These are phyloP conservation scores for Crithidia sp. DNA, from an alignment of 208 protist species.

Conservation along the genomic window DNA sequence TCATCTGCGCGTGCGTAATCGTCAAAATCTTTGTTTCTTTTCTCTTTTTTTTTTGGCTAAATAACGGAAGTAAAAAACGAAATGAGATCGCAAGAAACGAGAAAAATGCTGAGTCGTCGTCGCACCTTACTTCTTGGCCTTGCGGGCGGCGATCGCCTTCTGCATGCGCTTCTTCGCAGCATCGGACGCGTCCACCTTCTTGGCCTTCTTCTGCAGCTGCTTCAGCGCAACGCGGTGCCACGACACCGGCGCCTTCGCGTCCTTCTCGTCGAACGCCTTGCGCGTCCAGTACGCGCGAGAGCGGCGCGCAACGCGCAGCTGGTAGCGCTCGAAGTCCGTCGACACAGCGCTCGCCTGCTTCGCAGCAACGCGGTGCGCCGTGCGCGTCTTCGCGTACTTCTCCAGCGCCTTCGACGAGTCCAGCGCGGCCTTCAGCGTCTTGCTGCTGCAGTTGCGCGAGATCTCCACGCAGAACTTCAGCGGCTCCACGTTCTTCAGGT, in stretches of 20 bases:
- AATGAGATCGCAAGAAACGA: slow-evolving; percentile 11
- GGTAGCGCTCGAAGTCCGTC: slow-evolving; percentile 93
- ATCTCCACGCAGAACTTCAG: slow-evolving; percentile 74
- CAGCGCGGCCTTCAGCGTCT: slow-evolving; percentile 80
- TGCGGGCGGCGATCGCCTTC: slow-evolving; percentile 84
- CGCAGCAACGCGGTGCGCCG: slow-evolving; percentile 72
- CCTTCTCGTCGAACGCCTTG: slow-evolving; percentile 91
- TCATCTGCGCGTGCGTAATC: too few relatives aligned
- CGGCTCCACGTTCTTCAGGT: slow-evolving; percentile 88
- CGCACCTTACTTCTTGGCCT: slow-evolving; percentile 49
- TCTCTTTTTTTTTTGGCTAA: slow-evolving; percentile 16
- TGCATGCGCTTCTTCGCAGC: slow-evolving; percentile 88
- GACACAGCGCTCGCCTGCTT: slow-evolving; percentile 85
- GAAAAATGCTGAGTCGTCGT: background rate
- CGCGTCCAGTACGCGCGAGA: slow-evolving; percentile 91
- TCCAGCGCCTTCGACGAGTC: slow-evolving; percentile 75
- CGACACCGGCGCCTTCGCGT: slow-evolving; percentile 88
- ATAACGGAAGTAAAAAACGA: slow-evolving; percentile 11
- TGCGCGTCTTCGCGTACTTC: slow-evolving; percentile 88
- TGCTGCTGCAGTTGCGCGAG: slow-evolving; percentile 74
- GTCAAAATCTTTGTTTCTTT: background rate
- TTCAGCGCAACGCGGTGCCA: slow-evolving; percentile 90
- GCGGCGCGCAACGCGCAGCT: slow-evolving; percentile 90
- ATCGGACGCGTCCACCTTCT: slow-evolving; percentile 78
- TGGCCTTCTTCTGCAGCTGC: slow-evolving; percentile 86